Conservation (phyloP, 768 basidiomycete species). For the Mycena chlorophos region DNA sequence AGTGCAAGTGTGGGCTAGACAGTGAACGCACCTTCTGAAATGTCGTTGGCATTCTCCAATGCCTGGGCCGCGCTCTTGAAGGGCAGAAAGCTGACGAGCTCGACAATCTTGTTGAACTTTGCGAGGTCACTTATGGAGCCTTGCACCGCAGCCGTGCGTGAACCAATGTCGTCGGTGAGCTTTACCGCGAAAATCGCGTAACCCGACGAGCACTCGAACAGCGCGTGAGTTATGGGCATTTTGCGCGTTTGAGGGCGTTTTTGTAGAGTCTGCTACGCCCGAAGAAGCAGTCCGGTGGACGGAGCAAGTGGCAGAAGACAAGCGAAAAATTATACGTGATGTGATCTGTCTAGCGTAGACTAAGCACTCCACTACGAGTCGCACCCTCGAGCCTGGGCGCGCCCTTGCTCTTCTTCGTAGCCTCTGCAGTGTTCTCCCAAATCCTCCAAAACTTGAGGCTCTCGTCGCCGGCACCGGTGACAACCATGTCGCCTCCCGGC, state of each 20-base stretch:
- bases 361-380: slow-evolving; percentile 51
- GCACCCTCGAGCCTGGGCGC: slow-evolving; percentile 38
- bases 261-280: not conserved
- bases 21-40: slow-evolving; percentile 80
- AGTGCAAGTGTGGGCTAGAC: slow-evolving; percentile 1
- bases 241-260: slow-evolving; percentile 4
- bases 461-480: slow-evolving; percentile 92
- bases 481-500: slow-evolving; percentile 89
- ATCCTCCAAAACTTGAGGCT: slow-evolving; percentile 96
- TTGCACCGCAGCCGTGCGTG: slow-evolving; percentile 76
- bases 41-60: slow-evolving; percentile 92
- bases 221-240: slow-evolving; percentile 64
- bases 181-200: slow-evolving; percentile 91
- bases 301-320: no score
- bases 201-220: slow-evolving; percentile 93
- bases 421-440: slow-evolving; percentile 60
- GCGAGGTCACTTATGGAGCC: slow-evolving; percentile 82
- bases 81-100: slow-evolving; percentile 86
- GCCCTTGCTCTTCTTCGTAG: slow-evolving; percentile 54
- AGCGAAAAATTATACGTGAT: not conserved
- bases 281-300: no score
- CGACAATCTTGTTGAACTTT: slow-evolving; percentile 92
- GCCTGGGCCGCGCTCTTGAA: slow-evolving; percentile 94
- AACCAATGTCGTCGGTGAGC: slow-evolving; percentile 83
- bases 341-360: slow-evolving; percentile 36